phyloP scores from a whole-genome alignment of 192 early-diverging fungal species.

The Backusella circina region DNA sequence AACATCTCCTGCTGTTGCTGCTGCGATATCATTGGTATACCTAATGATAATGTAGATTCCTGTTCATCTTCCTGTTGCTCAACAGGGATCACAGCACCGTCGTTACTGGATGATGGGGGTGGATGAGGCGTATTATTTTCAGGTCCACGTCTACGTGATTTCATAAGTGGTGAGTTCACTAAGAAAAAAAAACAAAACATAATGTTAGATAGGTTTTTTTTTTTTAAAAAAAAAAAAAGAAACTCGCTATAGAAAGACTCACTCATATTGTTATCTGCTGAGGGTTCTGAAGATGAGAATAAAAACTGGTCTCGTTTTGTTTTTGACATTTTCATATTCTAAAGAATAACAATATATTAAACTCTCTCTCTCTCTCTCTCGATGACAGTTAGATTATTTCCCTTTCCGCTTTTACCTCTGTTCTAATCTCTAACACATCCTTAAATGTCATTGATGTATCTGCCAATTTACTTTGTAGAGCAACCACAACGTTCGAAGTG shows the following conservation, averaged over 20 bases:
- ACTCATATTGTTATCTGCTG: conserved; percentile 5
- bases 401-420: conserved; percentile 41
- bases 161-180: conserved; percentile 58
- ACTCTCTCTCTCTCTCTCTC: too few species aligned
- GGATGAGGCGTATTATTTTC: conserved; percentile 9
- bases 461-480: conserved; percentile 89
- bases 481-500: conserved; percentile 86
- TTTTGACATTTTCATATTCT: conserved; percentile 95
- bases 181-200: neutral
- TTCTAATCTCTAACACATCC: conserved; percentile 93
- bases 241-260: neutral
- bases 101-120: conserved; percentile 4
- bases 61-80: conserved; percentile 11
- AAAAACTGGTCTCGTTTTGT: conserved; percentile 89
- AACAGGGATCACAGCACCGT: neutral
- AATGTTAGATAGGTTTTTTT: neutral
- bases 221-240: too few species aligned
- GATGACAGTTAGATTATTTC: too few species aligned
- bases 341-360: too few species aligned
- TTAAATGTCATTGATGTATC: conserved; percentile 89
- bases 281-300: conserved; percentile 43
- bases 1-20: conserved; percentile 70
- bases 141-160: conserved; percentile 41
- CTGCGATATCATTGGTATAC: conserved; percentile 43
- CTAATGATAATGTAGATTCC: conserved; percentile 40